Percentiles rank a stretch among this genome's conserved stretches.
Conservation (phyloP, 768 basidiomycete genomes). For the Pilatotrama ljubarskyi region DNA sequence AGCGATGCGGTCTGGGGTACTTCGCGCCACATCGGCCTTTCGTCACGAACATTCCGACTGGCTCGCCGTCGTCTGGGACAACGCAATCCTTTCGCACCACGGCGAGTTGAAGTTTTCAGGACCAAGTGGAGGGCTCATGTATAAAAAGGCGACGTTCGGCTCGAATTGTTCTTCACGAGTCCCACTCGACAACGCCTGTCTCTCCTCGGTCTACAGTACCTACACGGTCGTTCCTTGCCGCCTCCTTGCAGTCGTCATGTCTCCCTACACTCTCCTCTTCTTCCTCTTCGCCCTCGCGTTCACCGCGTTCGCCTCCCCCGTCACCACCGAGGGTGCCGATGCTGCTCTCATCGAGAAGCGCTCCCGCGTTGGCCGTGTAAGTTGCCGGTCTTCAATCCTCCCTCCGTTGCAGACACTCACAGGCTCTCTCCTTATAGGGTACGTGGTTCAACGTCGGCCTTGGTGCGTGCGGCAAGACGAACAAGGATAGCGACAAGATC, state of each 20-base stretch:
- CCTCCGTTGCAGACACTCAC: background rate
- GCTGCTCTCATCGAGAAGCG: constrained; percentile 47
- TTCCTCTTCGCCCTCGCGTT: constrained; percentile 42
- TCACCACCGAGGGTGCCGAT: constrained; percentile 32
- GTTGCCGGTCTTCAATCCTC: constrained; percentile 24
- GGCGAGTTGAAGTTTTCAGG: background rate
- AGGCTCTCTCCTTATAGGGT: constrained; percentile 41
- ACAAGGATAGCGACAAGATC: constrained; percentile 52
- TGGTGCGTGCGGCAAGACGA: constrained; percentile 63
- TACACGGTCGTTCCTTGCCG: constrained; percentile 12
- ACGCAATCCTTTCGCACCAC: background rate
- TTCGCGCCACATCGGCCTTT: background rate
- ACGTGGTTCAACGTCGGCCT: constrained; percentile 63
- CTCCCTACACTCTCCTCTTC: constrained; percentile 37
- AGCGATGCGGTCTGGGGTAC: background rate
- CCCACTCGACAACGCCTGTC: constrained; percentile 1
- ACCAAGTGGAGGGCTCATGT: background rate
- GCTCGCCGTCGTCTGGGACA: background rate
- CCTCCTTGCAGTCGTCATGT: constrained; percentile 28
- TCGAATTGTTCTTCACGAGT: background rate
- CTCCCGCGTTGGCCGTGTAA: constrained; percentile 56
- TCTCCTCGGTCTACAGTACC: constrained; percentile 23
- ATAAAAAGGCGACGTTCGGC: background rate
- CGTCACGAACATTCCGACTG: background rate
- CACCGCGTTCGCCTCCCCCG: constrained; percentile 47